Evolutionary conservation across 768 basidiomycete species (phyloP).

Genomic region (Omphalotus guepiniiformis): DNA sequence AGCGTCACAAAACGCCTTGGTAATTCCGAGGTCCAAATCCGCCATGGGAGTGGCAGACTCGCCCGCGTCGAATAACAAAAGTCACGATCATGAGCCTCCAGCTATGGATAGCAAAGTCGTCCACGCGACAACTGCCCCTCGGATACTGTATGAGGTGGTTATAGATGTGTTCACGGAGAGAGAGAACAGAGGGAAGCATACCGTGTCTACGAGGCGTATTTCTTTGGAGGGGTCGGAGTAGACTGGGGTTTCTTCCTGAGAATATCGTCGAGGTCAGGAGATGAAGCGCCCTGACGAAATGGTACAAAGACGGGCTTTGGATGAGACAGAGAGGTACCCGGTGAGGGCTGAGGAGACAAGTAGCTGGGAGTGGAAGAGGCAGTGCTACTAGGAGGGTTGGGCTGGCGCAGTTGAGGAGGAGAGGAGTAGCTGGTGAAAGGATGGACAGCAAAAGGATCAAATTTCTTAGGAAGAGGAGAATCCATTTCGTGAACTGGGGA

Average conservation of each 20-base stretch:
- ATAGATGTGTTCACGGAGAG: neutral
- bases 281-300: slow-evolving; percentile 7
- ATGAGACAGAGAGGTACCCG: neutral
- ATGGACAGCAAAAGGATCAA: slow-evolving; percentile 8
- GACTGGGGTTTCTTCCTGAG: slow-evolving; percentile 9
- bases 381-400: neutral
- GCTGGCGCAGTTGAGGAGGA: neutral
- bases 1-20: too few relatives aligned
- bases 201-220: neutral
- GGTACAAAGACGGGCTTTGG: slow-evolving; percentile 7
- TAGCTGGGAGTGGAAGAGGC: neutral
- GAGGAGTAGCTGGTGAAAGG: slow-evolving; percentile 8
- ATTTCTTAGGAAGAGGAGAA: slow-evolving; percentile 5
- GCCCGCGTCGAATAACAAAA: too few relatives aligned
- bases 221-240: neutral
- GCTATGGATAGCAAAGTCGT: too few relatives aligned
- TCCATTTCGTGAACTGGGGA: too few relatives aligned
- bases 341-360: neutral
- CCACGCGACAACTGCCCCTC: too few relatives aligned
- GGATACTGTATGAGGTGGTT: too few relatives aligned
- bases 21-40: too few relatives aligned
- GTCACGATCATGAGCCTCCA: too few relatives aligned
- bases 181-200: neutral
- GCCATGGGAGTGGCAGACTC: too few relatives aligned
- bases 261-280: slow-evolving; percentile 10